These are phyloP conservation scores for Lactarius sanguifluus DNA, from an alignment of 768 basidiomycete genomes.

Conservation along the genomic window DNA sequence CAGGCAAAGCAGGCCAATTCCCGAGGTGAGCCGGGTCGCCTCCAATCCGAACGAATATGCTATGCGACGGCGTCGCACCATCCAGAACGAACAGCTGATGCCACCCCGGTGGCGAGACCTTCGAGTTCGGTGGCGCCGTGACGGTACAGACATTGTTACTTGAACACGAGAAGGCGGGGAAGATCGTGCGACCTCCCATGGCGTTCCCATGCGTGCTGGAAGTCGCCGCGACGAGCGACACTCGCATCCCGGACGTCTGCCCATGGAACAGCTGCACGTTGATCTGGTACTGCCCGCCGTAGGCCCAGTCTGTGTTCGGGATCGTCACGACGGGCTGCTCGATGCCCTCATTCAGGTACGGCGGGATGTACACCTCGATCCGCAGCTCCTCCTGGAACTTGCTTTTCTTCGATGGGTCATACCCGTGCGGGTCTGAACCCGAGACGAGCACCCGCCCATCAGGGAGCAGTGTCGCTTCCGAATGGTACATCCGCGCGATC, in stretches of 20 bases:
- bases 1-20: constrained; percentile 69
- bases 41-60: background rate
- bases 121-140: constrained; percentile 67
- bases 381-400: constrained; percentile 76
- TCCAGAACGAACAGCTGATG: background rate
- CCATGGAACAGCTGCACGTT: constrained; percentile 40
- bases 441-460: constrained; percentile 74
- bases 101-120: constrained; percentile 51
- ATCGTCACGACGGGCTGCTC: constrained; percentile 38
- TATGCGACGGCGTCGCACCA: background rate
- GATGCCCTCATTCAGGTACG: constrained; percentile 68
- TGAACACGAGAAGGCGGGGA: constrained; percentile 66
- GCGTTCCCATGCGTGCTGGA: constrained; percentile 76
- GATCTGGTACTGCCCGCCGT: constrained; percentile 45
- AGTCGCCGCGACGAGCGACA: constrained; percentile 71
- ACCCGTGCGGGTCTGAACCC: constrained; percentile 58
- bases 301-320: constrained; percentile 57
- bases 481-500: constrained; percentile 70
- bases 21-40: constrained; percentile 43
- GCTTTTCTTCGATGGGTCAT: background rate
- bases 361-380: constrained; percentile 44
- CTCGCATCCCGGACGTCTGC: constrained; percentile 48
- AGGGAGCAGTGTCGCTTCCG: constrained; percentile 43
- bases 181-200: constrained; percentile 69
- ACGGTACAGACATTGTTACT: constrained; percentile 72